These are phyloP conservation scores for Isoetes taiwanensis DNA, from an alignment of 75 land plant species.

Conservation along the genomic window DNA sequence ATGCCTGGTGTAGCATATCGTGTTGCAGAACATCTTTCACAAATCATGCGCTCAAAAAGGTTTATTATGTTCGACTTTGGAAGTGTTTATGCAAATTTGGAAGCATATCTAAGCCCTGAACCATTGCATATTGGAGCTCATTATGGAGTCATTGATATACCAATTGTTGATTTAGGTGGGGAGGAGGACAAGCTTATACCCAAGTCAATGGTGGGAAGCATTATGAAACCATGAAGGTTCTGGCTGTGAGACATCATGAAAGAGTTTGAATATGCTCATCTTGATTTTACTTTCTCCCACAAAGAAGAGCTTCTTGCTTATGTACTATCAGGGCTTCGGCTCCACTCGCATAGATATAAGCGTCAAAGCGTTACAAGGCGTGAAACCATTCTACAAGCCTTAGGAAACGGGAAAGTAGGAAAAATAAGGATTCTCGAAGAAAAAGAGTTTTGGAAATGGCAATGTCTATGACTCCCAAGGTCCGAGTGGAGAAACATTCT, in stretches of 20 bases:
- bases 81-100: slow-evolving; percentile 41
- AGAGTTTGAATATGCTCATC: slow-evolving; percentile 84
- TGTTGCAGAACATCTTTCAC: slow-evolving; percentile 71
- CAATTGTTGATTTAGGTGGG: slow-evolving; percentile 83
- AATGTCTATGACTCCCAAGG: too few species aligned
- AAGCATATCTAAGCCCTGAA: slow-evolving; percentile 53
- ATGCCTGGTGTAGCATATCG: slow-evolving; percentile 83
- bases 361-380: too few species aligned
- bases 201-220: slow-evolving; percentile 82
- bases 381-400: too few species aligned
- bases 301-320: slow-evolving; percentile 53
- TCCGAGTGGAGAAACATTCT: too few species aligned
- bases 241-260: slow-evolving; percentile 57
- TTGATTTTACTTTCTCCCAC: slow-evolving; percentile 62
- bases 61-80: slow-evolving; percentile 93
- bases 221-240: slow-evolving; percentile 53
- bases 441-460: too few species aligned
- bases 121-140: slow-evolving; percentile 66
- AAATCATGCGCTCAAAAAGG: slow-evolving; percentile 51
- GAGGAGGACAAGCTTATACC: slow-evolving; percentile 62
- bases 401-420: too few species aligned
- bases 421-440: too few species aligned
- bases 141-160: slow-evolving; percentile 72
- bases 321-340: slow-evolving; percentile 44
- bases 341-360: too few species aligned